Percentiles rank a stretch among this genome's conserved stretches.
Conservation (phyloP, 176 grass and related monocot genomes). For the Melocanna baccifera region DNA sequence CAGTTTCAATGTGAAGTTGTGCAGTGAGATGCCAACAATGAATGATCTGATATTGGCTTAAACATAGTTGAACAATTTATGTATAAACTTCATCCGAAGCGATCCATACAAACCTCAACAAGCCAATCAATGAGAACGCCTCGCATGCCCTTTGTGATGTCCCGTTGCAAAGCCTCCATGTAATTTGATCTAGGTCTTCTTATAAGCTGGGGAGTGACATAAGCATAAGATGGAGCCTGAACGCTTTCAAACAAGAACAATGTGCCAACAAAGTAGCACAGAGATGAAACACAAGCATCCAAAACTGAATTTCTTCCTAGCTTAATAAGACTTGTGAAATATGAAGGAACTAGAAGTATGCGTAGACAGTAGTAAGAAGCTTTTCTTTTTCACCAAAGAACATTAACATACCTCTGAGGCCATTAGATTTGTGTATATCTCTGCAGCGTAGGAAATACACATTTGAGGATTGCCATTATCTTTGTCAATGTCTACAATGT, state of each 20-base stretch:
- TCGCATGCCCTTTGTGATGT: constrained; percentile 50
- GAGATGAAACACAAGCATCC: constrained; percentile 11
- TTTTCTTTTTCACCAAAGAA: constrained; percentile 11
- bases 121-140: constrained; percentile 74
- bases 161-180: constrained; percentile 42
- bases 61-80: neutral
- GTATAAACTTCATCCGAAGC: constrained; percentile 9
- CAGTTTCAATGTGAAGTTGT: neutral
- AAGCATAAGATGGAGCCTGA: constrained; percentile 19
- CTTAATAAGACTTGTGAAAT: constrained; percentile 12
- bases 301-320: neutral
- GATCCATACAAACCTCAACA: constrained; percentile 52
- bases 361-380: constrained; percentile 3
- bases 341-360: neutral
- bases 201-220: constrained; percentile 45
- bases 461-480: constrained; percentile 64
- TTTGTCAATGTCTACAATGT: constrained; percentile 56
- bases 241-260: neutral
- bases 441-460: constrained; percentile 49
- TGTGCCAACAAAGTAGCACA: constrained; percentile 2
- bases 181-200: constrained; percentile 48
- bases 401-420: constrained; percentile 55
- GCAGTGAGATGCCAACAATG: constrained; percentile 7
- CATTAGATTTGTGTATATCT: constrained; percentile 62
- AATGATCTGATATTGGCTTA: neutral